These are phyloP conservation scores for Thecamonas trahens DNA, from an alignment of 78 protist species.

Conservation along the genomic window DNA sequence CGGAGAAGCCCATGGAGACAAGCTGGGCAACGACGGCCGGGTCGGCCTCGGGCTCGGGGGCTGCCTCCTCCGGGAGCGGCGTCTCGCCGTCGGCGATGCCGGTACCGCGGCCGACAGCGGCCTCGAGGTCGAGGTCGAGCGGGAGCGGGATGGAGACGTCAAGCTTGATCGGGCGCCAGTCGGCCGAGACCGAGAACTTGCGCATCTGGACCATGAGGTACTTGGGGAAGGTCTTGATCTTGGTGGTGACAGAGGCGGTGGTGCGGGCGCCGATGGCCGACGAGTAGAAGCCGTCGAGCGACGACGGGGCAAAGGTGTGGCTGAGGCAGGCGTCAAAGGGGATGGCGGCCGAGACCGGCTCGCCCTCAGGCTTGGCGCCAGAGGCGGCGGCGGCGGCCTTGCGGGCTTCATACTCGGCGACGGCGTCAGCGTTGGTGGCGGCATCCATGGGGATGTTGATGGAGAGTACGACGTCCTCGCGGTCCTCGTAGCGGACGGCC, in stretches of 20 bases:
- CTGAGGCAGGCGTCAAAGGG: conserved; percentile 41
- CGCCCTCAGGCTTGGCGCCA: not conserved
- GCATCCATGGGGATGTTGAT: conserved; percentile 41
- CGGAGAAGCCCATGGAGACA: conserved; percentile 63
- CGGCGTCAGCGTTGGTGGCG: conserved; percentile 32
- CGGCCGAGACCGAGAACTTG: conserved; percentile 50
- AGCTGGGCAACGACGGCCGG: conserved; percentile 23
- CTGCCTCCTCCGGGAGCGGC: not conserved
- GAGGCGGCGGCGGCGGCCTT: not conserved
- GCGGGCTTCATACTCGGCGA: conserved; percentile 11
- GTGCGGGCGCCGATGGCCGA: conserved; percentile 48
- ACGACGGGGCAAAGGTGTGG: conserved; percentile 11
- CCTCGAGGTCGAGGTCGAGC: conserved; percentile 50
- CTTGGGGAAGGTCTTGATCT: conserved; percentile 66
- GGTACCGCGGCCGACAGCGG: not conserved
- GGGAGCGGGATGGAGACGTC: conserved; percentile 61
- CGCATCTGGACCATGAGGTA: conserved; percentile 54
- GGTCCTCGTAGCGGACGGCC: conserved; percentile 47
- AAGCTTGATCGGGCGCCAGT: conserved; percentile 69
- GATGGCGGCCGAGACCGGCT: conserved; percentile 45
- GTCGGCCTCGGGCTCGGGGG: not conserved
- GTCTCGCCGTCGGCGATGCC: not conserved
- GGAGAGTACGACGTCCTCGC: conserved; percentile 36
- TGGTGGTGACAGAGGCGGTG: conserved; percentile 26
- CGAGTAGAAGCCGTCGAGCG: conserved; percentile 45